phyloP scores from a whole-genome alignment of 2,329 filamentous ascomycete species.

The Orbilia quercus region DNA sequence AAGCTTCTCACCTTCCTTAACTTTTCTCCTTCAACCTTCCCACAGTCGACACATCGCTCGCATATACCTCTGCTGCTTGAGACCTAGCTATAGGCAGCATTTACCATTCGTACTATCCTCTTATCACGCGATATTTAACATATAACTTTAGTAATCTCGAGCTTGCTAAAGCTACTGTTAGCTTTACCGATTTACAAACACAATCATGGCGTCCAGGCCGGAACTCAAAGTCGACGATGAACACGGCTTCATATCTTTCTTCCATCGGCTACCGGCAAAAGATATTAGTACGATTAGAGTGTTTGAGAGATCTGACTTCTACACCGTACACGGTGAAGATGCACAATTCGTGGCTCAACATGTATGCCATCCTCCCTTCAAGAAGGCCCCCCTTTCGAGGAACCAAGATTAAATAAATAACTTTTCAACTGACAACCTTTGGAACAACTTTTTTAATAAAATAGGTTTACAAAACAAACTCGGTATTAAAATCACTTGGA shows the following conservation, averaged over 20 bases:
- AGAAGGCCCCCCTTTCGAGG: slow-evolving; percentile 7
- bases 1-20: slow-evolving; percentile 1
- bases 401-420: background rate
- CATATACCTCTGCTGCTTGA: background rate
- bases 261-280: slow-evolving; percentile 81
- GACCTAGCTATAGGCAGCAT: background rate
- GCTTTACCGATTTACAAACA: background rate
- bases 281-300: slow-evolving; percentile 83
- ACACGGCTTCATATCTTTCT: slow-evolving; percentile 94
- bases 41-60: background rate
- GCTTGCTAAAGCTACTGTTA: background rate
- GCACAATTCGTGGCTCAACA: slow-evolving; percentile 84
- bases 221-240: slow-evolving; percentile 90
- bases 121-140: background rate
- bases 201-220: slow-evolving; percentile 75
- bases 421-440: slow-evolving; percentile 6
- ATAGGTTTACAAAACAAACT: slow-evolving; percentile 95
- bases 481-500: slow-evolving; percentile 89
- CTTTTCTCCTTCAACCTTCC: slow-evolving; percentile 14
- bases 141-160: slow-evolving; percentile 1
- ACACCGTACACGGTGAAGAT: slow-evolving; percentile 90
- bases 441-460: slow-evolving; percentile 13
- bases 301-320: slow-evolving; percentile 94
- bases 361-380: slow-evolving; percentile 65
- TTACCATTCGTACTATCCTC: background rate